These are phyloP conservation scores for Lupinus albus DNA, from an alignment of 306 rosid genomes.

Conservation along the genomic window DNA sequence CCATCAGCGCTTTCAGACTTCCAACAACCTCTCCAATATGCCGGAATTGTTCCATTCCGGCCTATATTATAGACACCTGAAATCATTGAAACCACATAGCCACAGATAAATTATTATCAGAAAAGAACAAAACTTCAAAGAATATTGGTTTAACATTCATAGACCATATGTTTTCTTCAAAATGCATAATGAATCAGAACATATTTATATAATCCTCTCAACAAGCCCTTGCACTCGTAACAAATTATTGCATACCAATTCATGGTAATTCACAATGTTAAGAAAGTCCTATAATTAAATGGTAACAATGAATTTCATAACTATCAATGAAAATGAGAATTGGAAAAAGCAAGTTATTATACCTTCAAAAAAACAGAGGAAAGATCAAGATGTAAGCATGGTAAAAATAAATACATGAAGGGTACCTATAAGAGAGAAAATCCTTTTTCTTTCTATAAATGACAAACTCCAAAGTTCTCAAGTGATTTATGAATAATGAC, in stretches of 20 bases:
- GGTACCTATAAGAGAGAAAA: constrained; percentile 4
- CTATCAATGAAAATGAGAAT: no score
- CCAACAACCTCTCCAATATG: constrained; percentile 93
- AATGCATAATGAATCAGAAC: no score
- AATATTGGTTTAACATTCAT: not conserved
- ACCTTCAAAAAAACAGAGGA: no score
- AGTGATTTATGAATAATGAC: not conserved
- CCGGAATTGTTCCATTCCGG: constrained; percentile 98
- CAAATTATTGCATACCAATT: no score
- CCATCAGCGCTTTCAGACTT: constrained; percentile 83
- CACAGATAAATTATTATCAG: not conserved
- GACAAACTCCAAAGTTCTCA: not conserved
- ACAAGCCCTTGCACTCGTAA: no score
- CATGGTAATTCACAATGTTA: no score
- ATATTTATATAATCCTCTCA: no score
- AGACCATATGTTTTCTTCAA: not conserved
- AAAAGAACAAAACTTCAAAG: not conserved
- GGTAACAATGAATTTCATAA: no score
- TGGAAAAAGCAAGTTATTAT: not conserved
- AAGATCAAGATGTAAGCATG: not conserved
- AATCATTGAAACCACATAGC: not conserved
- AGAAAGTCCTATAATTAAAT: no score
- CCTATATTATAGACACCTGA: not conserved
- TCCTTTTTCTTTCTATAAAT: not conserved
- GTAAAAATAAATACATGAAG: not conserved